A percentile compares a stretch with the other conserved stretches of the same genome.
phyloP scores from a whole-genome alignment of 306 rosid species.

The Adenanthera pavonina region DNA sequence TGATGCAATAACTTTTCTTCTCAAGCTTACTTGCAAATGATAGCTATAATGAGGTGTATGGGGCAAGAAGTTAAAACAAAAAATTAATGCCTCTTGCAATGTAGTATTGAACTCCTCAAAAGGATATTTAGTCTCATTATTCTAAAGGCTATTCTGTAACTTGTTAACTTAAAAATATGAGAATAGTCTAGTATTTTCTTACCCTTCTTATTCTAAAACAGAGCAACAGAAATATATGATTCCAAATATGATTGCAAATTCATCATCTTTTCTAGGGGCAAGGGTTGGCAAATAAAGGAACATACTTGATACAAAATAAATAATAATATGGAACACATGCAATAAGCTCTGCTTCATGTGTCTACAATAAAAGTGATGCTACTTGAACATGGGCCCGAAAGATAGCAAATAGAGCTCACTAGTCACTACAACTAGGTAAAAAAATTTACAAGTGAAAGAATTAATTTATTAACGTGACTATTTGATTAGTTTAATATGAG shows the following conservation, averaged over 20 bases:
- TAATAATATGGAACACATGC: not conserved
- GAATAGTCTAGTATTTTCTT: conserved; percentile 57
- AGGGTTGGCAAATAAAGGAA: not conserved
- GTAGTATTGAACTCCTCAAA: too few relatives aligned
- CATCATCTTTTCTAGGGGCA: too few relatives aligned
- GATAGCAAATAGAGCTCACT: not conserved
- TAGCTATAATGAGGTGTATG: too few relatives aligned
- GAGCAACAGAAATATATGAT: conserved; percentile 1
- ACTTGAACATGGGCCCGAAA: conserved; percentile 2
- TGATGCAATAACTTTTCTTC: too few relatives aligned
- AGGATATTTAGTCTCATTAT: too few relatives aligned
- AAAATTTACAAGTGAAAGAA: not conserved
- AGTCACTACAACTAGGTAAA: too few relatives aligned
- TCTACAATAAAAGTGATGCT: not conserved
- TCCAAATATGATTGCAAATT: not conserved
- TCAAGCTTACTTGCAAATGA: too few relatives aligned
- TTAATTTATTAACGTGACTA: not conserved
- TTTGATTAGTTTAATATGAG: not conserved
- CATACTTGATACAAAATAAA: not conserved
- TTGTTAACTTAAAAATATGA: too few relatives aligned
- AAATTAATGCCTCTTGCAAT: too few relatives aligned
- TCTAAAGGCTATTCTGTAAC: too few relatives aligned
- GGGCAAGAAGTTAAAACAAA: too few relatives aligned
- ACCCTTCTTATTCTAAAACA: conserved; percentile 84
- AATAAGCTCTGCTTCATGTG: conserved; percentile 15